phyloP scores from a whole-genome alignment of 2,329 filamentous ascomycete species.

The Diaporthe sp. region DNA sequence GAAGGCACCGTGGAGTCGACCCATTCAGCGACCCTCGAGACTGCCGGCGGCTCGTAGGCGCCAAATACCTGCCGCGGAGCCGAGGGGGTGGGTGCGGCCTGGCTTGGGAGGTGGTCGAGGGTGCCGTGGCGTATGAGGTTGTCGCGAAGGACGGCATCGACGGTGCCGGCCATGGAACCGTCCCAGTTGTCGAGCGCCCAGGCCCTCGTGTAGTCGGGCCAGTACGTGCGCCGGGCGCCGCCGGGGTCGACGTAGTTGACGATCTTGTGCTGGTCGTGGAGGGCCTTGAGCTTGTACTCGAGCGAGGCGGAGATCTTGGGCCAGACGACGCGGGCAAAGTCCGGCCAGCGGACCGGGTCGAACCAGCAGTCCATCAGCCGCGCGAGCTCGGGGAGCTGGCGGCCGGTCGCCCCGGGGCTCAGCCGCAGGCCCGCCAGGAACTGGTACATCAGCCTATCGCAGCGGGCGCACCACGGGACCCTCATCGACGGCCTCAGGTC shows the following conservation, averaged over 20 bases:
- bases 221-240: background rate
- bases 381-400: background rate
- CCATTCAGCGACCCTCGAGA: background rate
- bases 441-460: slow-evolving; percentile 1
- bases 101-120: background rate
- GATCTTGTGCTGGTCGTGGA: background rate
- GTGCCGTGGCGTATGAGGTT: background rate
- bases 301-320: background rate
- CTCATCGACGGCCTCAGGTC: background rate
- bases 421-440: background rate
- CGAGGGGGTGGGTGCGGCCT: background rate
- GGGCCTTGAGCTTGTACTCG: background rate
- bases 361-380: background rate
- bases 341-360: background rate
- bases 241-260: background rate
- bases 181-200: background rate
- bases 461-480: background rate
- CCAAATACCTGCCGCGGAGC: background rate
- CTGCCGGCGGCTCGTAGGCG: background rate
- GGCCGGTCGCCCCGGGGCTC: background rate
- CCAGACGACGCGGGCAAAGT: slow-evolving; percentile 2
- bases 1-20: background rate
- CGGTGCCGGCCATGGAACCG: background rate
- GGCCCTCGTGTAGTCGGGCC: background rate
- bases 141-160: background rate